Base-by-base conservation (phyloP, 2,329 filamentous ascomycete species). In the Cladosporium sp. region DNA sequence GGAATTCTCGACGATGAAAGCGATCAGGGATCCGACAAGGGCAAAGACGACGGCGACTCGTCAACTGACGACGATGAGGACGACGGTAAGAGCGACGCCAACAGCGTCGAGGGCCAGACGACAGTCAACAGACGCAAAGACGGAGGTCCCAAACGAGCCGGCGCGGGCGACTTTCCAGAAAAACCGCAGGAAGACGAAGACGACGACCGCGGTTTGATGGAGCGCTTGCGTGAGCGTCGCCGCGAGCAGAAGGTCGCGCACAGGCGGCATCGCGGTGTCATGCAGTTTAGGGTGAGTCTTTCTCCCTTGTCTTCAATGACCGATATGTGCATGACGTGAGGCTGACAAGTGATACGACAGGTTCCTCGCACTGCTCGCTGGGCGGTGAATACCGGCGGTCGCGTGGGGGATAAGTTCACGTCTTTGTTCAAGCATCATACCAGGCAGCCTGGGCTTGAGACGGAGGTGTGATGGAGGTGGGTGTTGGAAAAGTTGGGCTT, bases 241-340 rank as follows among this genome's bases (percentile, higher is more conserved):
- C 62, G 80, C 78, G 62, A 72, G 75, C 51, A 76, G 56, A 80
- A 78, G 65, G 75, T 79, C 54, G 68, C 86, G 56, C 83, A 88
- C 65, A 72, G 84, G 43, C 78, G 80, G 62, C 83, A 89, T 61
- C 70, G 83, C 18, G 86, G 86, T 0, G 63, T 86, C 36, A 89
- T 89, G 86, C 86, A 89, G 68, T 89, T 84, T 82, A 79, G 77
- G 61, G 64, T 61, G 32, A n/a, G 13, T 15, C n/a, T 4, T 4
- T 9, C n/a, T 15, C 11, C 5, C 5, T 41, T 22, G 13, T 17
- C 9, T 17, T n/a, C 15, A 17, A 7, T 32, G n/a, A 9, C 30
- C 30, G n/a, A 8, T 8, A 12, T 37, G n/a, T 18, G 30, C 34
- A 37, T 37, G 12, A 6, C 7, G 11, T 18, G n/a, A 12, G 37